phyloP scores from a whole-genome alignment of 2,329 filamentous ascomycete genomes.

The Coniella vitis region DNA sequence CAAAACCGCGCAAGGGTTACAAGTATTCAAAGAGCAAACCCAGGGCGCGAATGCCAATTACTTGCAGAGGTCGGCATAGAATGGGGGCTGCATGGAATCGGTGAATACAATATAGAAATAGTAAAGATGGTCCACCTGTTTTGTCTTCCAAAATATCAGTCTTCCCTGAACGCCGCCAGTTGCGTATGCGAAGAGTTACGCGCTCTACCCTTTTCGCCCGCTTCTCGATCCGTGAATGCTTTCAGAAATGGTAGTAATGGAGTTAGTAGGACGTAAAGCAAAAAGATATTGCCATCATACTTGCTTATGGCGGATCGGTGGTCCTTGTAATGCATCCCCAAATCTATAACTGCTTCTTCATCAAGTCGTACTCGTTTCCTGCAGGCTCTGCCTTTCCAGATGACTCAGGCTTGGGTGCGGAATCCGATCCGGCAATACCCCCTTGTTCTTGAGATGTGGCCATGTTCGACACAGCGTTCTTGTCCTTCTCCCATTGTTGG shows the following conservation, averaged over 20 bases:
- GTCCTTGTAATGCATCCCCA: background rate
- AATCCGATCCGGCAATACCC: slow-evolving; percentile 20
- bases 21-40: too few species aligned
- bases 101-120: too few species aligned
- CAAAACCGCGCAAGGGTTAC: too few species aligned
- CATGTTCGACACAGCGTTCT: slow-evolving; percentile 53
- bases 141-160: slow-evolving; percentile 14
- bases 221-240: background rate
- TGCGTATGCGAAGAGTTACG: slow-evolving; percentile 5
- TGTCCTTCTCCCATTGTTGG: slow-evolving; percentile 85
- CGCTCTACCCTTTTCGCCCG: background rate
- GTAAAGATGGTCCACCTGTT: background rate
- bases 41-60: too few species aligned
- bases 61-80: too few species aligned
- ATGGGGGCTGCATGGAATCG: too few species aligned
- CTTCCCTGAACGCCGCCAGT: slow-evolving; percentile 10
- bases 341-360: slow-evolving; percentile 3
- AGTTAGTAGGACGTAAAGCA: too few species aligned
- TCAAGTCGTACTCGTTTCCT: background rate
- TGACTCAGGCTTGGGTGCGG: slow-evolving; percentile 10
- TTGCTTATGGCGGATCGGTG: background rate
- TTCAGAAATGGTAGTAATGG: background rate
- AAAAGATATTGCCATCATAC: background rate
- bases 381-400: slow-evolving; percentile 3
- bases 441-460: slow-evolving; percentile 46